Percentiles rank a stretch among this genome's conserved stretches.
Conservation (phyloP, 768 basidiomycete species). For the Mycena amicta region DNA sequence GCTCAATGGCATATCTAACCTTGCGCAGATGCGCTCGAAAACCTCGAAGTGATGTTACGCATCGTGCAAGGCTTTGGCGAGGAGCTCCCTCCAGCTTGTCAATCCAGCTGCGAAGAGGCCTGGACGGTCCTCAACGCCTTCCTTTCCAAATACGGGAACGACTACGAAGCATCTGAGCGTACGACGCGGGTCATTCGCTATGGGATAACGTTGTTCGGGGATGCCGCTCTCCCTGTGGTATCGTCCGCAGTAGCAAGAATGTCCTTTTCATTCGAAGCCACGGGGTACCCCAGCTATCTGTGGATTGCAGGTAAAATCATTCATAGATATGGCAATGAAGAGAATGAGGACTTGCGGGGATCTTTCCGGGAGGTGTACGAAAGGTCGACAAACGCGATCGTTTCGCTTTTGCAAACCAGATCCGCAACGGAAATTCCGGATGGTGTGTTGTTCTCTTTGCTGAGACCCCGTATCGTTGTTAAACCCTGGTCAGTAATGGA, state of each 20-base stretch:
- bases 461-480: neutral
- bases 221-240: slow-evolving; percentile 64
- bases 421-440: slow-evolving; percentile 80
- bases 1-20: slow-evolving; percentile 36
- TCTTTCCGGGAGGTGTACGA: slow-evolving; percentile 73
- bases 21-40: slow-evolving; percentile 78
- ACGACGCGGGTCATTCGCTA: slow-evolving; percentile 83
- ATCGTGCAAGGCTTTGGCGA: slow-evolving; percentile 83
- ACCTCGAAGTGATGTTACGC: slow-evolving; percentile 88
- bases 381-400: slow-evolving; percentile 70
- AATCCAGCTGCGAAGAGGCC: slow-evolving; percentile 73
- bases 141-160: slow-evolving; percentile 74
- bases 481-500: slow-evolving; percentile 70
- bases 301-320: slow-evolving; percentile 93
- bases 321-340: slow-evolving; percentile 72
- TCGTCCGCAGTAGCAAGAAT: slow-evolving; percentile 75
- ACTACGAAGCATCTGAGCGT: slow-evolving; percentile 79
- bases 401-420: slow-evolving; percentile 67
- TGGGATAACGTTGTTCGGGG: slow-evolving; percentile 80
- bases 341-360: slow-evolving; percentile 53
- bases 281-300: slow-evolving; percentile 82
- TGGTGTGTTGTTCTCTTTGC: slow-evolving; percentile 52
- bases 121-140: slow-evolving; percentile 86
- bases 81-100: slow-evolving; percentile 78
- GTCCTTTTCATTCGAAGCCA: slow-evolving; percentile 75